A percentile compares a stretch with the other conserved stretches of the same genome.
Conservation (phyloP, 805 yeast species). For the Candida caryicola region DNA sequence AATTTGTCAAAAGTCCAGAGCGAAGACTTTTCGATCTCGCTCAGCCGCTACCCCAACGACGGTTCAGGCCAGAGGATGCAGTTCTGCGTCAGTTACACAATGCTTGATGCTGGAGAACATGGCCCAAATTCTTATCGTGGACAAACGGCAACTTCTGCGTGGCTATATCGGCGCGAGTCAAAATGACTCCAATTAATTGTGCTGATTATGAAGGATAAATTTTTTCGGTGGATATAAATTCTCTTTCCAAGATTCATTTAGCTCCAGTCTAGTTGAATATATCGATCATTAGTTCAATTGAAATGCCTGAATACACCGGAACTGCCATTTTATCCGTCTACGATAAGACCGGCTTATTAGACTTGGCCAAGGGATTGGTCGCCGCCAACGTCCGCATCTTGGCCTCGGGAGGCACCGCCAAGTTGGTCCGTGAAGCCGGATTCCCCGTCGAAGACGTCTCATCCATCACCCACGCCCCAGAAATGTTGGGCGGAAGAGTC, state of each 20-base stretch:
- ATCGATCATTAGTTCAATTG: not conserved
- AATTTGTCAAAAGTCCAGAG: no score
- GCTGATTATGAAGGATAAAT: not conserved
- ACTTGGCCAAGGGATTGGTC: constrained; percentile 91
- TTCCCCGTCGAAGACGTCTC: constrained; percentile 97
- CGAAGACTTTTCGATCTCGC: no score
- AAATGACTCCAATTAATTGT: not conserved
- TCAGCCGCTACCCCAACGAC: no score
- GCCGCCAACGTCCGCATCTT: constrained; percentile 86
- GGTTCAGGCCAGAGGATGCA: no score
- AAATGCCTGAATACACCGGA: constrained; percentile 46
- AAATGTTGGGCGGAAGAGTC: constrained; percentile 98
- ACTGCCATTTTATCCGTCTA: constrained; percentile 96
- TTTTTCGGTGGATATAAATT: not conserved
- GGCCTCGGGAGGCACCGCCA: constrained; percentile 98
- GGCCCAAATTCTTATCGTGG: no score
- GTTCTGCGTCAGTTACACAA: no score
- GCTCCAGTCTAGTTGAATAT: not conserved
- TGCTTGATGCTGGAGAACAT: no score
- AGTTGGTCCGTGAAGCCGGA: constrained; percentile 92
- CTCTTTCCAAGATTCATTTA: not conserved
- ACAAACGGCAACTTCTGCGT: no score
- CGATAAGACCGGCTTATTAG: constrained; percentile 94
- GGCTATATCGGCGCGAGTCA: not conserved
- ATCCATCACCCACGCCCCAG: constrained; percentile 95